These are phyloP conservation scores for Cyclotella choctawhatcheeana DNA, from an alignment of 108 stramenopile genomes.

Conservation along the genomic window DNA sequence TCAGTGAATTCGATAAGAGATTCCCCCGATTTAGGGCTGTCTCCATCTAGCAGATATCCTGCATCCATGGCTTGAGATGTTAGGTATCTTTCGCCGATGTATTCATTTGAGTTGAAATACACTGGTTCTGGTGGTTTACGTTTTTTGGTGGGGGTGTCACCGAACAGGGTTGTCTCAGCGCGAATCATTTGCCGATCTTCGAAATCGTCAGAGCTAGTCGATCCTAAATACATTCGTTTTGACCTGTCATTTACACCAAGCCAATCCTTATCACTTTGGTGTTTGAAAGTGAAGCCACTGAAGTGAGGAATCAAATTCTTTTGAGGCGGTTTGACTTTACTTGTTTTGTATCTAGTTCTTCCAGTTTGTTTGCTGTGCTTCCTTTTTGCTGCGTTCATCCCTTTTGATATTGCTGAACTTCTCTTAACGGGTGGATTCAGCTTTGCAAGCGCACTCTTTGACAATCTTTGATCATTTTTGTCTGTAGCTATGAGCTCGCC, in stretches of 20 bases:
- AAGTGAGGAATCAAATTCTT: constrained; percentile 59
- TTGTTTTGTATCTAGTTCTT: neutral
- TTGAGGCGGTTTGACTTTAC: constrained; percentile 1
- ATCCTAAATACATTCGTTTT: constrained; percentile 34
- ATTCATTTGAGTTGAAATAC: constrained; percentile 81
- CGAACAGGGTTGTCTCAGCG: constrained; percentile 24
- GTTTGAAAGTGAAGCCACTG: constrained; percentile 55
- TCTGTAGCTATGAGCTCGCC: constrained; percentile 13
- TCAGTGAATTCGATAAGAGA: constrained; percentile 36
- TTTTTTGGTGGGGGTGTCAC: constrained; percentile 17
- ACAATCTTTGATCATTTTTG: constrained; percentile 31
- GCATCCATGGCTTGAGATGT: constrained; percentile 60
- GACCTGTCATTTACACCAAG: constrained; percentile 41
- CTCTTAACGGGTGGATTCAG: no score
- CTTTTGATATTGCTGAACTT: no score
- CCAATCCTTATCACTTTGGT: constrained; percentile 62
- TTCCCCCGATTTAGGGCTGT: constrained; percentile 32
- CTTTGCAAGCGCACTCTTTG: constrained; percentile 26
- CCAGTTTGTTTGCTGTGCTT: no score
- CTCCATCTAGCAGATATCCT: constrained; percentile 42
- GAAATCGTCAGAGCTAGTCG: constrained; percentile 12
- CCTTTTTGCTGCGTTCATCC: no score
- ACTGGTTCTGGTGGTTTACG: constrained; percentile 33
- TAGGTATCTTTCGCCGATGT: constrained; percentile 62
- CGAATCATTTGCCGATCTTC: constrained; percentile 22